Percentiles rank a stretch among this genome's conserved stretches.
Conservation (phyloP, 139 green algal species). For the Asterochloris sp. region DNA sequence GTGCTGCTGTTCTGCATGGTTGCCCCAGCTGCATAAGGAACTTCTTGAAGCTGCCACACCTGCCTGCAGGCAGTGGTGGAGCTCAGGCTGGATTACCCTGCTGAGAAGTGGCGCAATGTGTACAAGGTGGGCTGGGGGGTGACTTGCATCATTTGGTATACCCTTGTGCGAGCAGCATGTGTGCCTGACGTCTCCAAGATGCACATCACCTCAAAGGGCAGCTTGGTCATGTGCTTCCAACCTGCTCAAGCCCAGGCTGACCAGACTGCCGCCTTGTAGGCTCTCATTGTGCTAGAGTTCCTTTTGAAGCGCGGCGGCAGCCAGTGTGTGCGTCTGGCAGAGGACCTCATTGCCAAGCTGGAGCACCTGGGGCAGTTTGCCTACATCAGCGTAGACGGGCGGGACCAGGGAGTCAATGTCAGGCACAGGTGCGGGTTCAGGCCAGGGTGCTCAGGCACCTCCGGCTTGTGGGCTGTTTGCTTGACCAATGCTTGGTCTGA, state of each 20-base stretch:
- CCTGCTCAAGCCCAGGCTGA: neutral
- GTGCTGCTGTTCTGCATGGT: neutral
- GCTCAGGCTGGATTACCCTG: slow-evolving; percentile 53
- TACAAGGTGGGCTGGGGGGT: slow-evolving; percentile 60
- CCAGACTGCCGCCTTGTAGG: slow-evolving; percentile 23
- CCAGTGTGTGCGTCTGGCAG: slow-evolving; percentile 33
- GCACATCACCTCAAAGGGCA: too few relatives aligned
- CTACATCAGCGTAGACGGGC: slow-evolving; percentile 51
- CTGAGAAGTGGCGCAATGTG: slow-evolving; percentile 76
- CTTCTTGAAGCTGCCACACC: too few relatives aligned
- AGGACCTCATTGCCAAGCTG: slow-evolving; percentile 47
- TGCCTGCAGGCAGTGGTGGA: slow-evolving; percentile 55
- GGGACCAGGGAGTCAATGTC: slow-evolving; percentile 86
- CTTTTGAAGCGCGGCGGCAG: slow-evolving; percentile 61
- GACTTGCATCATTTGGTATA: neutral
- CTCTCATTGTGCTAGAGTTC: slow-evolving; percentile 85
- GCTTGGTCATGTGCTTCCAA: too few relatives aligned
- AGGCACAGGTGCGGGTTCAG: slow-evolving; percentile 52
- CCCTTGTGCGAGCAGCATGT: neutral
- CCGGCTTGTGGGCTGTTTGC: neutral
- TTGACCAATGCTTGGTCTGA: neutral
- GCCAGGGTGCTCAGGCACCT: neutral
- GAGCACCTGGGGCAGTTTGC: slow-evolving; percentile 66
- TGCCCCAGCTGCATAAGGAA: neutral
- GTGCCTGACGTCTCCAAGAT: neutral